Conservation (phyloP, 164 flowering plant genomes). For the Cinnamomum micranthum region DNA sequence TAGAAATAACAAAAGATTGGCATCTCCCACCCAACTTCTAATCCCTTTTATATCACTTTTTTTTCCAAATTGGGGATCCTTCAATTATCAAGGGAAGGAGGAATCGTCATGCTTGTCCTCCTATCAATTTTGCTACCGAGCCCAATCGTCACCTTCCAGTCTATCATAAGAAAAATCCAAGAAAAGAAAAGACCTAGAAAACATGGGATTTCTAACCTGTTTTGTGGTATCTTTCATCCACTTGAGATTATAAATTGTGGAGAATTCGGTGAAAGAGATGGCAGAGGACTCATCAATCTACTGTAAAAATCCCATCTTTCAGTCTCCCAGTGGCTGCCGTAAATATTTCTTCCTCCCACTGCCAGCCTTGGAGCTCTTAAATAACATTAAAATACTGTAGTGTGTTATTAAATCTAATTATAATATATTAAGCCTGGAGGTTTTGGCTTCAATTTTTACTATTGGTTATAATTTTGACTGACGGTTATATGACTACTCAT, state of each 20-base stretch:
- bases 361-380: neutral
- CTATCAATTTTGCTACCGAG: constrained; percentile 9
- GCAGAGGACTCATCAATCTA: neutral
- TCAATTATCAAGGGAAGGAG: constrained; percentile 1
- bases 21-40: constrained; percentile 5
- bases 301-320: neutral
- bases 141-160: neutral
- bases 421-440: too few species aligned
- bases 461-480: too few species aligned
- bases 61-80: neutral
- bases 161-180: constrained; percentile 9
- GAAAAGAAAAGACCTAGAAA: neutral
- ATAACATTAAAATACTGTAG: too few species aligned
- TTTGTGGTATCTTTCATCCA: neutral
- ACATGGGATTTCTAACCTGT: neutral
- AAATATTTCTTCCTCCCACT: constrained; percentile 1
- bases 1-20: neutral
- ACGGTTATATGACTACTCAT: too few species aligned
- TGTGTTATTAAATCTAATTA: too few species aligned
- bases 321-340: neutral
- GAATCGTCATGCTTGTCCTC: constrained; percentile 9
- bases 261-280: constrained; percentile 1
- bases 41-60: neutral
- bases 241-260: constrained; percentile 4
- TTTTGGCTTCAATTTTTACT: too few species aligned